These are phyloP conservation scores for Tuber calosporum DNA, from an alignment of 495 filamentous ascomycete species.

Conservation along the genomic window DNA sequence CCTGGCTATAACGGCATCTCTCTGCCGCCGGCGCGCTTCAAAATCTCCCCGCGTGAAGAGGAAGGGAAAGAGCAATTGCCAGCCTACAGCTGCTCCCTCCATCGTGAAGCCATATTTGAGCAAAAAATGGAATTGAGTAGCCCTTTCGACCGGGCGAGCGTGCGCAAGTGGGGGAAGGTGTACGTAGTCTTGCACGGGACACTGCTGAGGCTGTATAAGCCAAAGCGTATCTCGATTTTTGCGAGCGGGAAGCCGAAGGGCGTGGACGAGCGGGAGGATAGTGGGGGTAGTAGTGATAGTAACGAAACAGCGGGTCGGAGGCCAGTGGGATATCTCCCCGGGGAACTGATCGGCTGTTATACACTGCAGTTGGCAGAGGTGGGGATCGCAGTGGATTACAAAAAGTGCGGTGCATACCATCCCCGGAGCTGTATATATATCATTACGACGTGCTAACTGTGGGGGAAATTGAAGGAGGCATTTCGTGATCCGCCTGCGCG, in stretches of 20 bases:
- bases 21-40: slow-evolving; percentile 38
- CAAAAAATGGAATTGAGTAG: slow-evolving; percentile 55
- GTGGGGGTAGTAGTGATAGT: not conserved
- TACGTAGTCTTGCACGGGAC: slow-evolving; percentile 57
- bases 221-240: slow-evolving; percentile 43
- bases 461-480: slow-evolving; percentile 44
- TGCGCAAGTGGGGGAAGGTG: slow-evolving; percentile 52
- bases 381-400: slow-evolving; percentile 57
- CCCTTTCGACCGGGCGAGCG: slow-evolving; percentile 50
- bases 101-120: slow-evolving; percentile 50
- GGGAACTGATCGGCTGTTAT: slow-evolving; percentile 51
- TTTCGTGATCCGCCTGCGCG: slow-evolving; percentile 56
- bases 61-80: slow-evolving; percentile 49
- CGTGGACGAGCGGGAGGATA: not conserved
- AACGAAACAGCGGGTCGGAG: slow-evolving; percentile 7
- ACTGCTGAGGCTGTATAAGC: slow-evolving; percentile 52
- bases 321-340: slow-evolving; percentile 32
- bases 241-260: not conserved
- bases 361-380: slow-evolving; percentile 60
- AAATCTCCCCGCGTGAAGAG: slow-evolving; percentile 45
- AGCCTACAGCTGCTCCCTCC: slow-evolving; percentile 51
- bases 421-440: not conserved
- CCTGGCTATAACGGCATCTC: slow-evolving; percentile 36
- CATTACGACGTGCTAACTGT: not conserved
- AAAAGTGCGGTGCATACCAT: slow-evolving; percentile 47